Conservation (phyloP, 202 grass and related monocot species). For the Saccharum hybrid region DNA sequence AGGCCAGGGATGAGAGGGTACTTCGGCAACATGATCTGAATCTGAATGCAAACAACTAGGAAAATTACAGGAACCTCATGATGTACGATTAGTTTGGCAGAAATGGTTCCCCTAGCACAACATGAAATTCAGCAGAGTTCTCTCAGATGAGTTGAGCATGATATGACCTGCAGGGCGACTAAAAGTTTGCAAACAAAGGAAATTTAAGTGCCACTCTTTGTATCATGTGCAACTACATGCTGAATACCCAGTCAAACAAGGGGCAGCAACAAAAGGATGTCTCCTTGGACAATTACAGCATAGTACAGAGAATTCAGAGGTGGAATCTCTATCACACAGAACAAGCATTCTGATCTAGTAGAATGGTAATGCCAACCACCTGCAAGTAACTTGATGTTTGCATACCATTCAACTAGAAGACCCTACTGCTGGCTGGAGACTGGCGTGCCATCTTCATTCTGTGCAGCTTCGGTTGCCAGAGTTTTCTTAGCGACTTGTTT, state of each 20-base stretch:
- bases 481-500: constrained; percentile 69
- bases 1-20: background rate
- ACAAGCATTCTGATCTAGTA: constrained; percentile 15
- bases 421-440: constrained; percentile 53
- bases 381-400: constrained; percentile 24
- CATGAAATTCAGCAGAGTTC: background rate
- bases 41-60: background rate
- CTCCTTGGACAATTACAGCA: constrained; percentile 30
- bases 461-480: constrained; percentile 33
- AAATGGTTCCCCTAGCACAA: background rate
- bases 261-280: constrained; percentile 12
- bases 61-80: background rate
- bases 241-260: constrained; percentile 21
- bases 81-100: background rate
- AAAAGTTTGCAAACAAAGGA: background rate
- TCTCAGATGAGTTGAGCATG: background rate
- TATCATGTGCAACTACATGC: constrained; percentile 22
- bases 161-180: background rate
- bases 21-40: background rate
- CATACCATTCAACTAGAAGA: constrained; percentile 32
- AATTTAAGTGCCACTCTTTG: background rate
- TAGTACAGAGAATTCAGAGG: background rate
- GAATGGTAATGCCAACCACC: background rate
- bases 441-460: constrained; percentile 47
- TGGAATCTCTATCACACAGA: constrained; percentile 9